These are phyloP conservation scores for Fistulinella prunicolor DNA, from an alignment of 768 basidiomycete species.

Conservation along the genomic window DNA sequence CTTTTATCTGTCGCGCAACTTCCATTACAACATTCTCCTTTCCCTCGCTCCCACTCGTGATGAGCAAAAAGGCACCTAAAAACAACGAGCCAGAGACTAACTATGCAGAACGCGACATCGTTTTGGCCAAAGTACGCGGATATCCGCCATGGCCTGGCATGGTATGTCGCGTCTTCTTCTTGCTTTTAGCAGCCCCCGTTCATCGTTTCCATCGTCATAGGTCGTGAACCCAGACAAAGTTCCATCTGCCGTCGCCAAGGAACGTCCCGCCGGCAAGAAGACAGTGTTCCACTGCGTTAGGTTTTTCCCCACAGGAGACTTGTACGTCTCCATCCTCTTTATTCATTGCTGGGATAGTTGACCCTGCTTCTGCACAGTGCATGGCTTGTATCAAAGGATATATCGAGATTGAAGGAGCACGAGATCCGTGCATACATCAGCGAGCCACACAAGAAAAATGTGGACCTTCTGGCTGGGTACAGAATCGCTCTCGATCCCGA, in stretches of 20 bases:
- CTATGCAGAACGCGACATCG: constrained; percentile 77
- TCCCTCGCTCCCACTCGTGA: constrained; percentile 21
- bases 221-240: constrained; percentile 74
- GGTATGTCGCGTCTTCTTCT: constrained; percentile 51
- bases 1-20: constrained; percentile 37
- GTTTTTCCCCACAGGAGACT: constrained; percentile 94
- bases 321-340: constrained; percentile 54
- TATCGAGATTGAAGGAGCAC: constrained; percentile 69
- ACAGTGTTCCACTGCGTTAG: constrained; percentile 66
- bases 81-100: constrained; percentile 39
- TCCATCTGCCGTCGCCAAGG: constrained; percentile 57
- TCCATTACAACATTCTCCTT: constrained; percentile 18
- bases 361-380: constrained; percentile 47
- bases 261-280: constrained; percentile 75
- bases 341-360: constrained; percentile 9
- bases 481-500: constrained; percentile 71
- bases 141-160: constrained; percentile 95
- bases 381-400: constrained; percentile 81
- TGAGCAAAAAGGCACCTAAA: constrained; percentile 54
- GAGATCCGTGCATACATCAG: constrained; percentile 84
- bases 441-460: constrained; percentile 72
- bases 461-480: constrained; percentile 75
- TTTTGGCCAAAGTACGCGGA: constrained; percentile 91
- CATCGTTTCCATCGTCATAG: constrained; percentile 40
- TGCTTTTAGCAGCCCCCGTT: constrained; percentile 7